phyloP scores from a whole-genome alignment of 495 filamentous ascomycete species.

The Aspergillus saccharolyticus region DNA sequence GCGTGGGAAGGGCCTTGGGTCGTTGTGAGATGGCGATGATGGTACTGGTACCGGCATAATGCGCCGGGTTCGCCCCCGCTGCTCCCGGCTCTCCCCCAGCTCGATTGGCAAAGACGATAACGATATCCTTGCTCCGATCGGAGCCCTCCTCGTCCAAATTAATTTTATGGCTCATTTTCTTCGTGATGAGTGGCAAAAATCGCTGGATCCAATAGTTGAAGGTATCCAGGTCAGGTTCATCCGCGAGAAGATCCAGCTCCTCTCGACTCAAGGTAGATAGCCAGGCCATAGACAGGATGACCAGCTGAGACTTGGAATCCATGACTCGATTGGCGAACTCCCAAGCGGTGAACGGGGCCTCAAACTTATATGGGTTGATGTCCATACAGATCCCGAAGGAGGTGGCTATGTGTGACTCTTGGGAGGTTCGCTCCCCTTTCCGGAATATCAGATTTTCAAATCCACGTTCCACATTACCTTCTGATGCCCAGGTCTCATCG shows the following conservation, averaged over 20 bases:
- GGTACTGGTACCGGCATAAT: conserved; percentile 82
- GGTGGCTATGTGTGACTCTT: conserved; percentile 41
- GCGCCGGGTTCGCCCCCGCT: conserved; percentile 30
- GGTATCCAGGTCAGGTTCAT: conserved; percentile 70
- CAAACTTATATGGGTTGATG: conserved; percentile 67
- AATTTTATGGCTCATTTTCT: conserved; percentile 36
- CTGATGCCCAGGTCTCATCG: conserved; percentile 84
- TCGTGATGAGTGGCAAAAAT: conserved; percentile 64
- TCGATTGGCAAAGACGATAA: conserved; percentile 82
- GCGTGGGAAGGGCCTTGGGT: conserved; percentile 1
- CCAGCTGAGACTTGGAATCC: conserved; percentile 59
- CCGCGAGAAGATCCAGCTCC: conserved; percentile 40
- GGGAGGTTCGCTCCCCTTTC: background rate
- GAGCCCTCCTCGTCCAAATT: conserved; percentile 22
- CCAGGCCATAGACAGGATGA: conserved; percentile 89
- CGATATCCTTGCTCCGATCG: conserved; percentile 47
- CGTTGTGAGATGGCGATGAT: conserved; percentile 65
- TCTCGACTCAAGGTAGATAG: conserved; percentile 51
- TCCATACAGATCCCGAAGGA: conserved; percentile 87
- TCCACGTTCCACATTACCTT: conserved; percentile 58
- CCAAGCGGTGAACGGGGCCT: conserved; percentile 69
- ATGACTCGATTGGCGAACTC: conserved; percentile 82
- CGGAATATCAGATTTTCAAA: conserved; percentile 34
- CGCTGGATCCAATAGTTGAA: conserved; percentile 87
- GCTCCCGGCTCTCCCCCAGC: conserved; percentile 63